These are phyloP conservation scores for Suillus decipiens DNA, from an alignment of 768 basidiomycete genomes.

Conservation along the genomic window DNA sequence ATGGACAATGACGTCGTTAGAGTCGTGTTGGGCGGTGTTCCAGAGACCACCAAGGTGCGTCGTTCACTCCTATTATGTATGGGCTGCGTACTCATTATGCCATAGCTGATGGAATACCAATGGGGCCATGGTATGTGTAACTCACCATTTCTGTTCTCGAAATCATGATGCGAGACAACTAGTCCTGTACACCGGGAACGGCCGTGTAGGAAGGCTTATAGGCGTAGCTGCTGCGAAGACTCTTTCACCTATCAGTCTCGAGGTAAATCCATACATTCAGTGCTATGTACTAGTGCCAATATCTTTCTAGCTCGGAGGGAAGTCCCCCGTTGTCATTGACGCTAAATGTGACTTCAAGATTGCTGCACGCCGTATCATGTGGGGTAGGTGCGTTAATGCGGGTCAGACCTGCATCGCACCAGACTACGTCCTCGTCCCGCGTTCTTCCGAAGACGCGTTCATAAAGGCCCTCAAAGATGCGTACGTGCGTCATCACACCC, in stretches of 20 bases:
- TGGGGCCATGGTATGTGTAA: conserved; percentile 58
- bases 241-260: conserved; percentile 66
- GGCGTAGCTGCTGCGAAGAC: conserved; percentile 75
- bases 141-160: background rate
- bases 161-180: conserved; percentile 1
- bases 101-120: conserved; percentile 66
- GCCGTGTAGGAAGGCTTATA: conserved; percentile 65
- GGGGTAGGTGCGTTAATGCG: conserved; percentile 79
- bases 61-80: background rate
- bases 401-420: conserved; percentile 77
- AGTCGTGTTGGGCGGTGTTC: conserved; percentile 67
- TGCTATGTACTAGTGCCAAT: background rate
- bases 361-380: conserved; percentile 71
- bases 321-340: conserved; percentile 77
- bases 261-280: conserved; percentile 35
- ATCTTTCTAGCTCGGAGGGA: conserved; percentile 58
- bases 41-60: conserved; percentile 60
- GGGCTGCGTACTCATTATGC: background rate
- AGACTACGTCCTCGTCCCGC: conserved; percentile 52
- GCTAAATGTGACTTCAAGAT: conserved; percentile 63
- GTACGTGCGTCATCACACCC: conserved; percentile 31
- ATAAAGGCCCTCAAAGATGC: conserved; percentile 43
- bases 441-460: conserved; percentile 39
- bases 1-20: conserved; percentile 66
- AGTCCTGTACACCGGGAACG: conserved; percentile 60